Conservation (phyloP, 495 filamentous ascomycete genomes). For the Podospora pseudopauciseta region DNA sequence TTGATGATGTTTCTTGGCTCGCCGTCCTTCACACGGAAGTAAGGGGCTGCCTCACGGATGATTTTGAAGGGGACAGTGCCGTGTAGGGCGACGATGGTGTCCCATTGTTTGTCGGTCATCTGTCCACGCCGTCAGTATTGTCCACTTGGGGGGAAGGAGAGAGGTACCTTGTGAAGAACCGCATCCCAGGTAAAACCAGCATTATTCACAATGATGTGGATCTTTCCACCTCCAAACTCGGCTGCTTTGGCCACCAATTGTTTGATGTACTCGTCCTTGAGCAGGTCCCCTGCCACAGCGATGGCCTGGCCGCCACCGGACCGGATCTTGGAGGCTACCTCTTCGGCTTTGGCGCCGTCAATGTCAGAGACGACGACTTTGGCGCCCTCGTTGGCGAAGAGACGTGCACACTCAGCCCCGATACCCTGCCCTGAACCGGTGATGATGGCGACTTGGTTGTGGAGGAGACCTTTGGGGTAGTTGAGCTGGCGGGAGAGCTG, state of each 20-base stretch:
- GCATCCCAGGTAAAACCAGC: conserved; percentile 87
- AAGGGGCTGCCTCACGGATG: conserved; percentile 71
- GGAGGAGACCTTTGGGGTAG: conserved; percentile 72
- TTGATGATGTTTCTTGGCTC: conserved; percentile 76
- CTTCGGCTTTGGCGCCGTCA: conserved; percentile 64
- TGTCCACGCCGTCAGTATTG: conserved; percentile 21
- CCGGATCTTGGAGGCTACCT: conserved; percentile 63
- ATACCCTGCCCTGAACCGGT: conserved; percentile 88
- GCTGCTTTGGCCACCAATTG: conserved; percentile 67
- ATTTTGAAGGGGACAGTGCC: conserved; percentile 80
- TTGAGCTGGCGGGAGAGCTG: conserved; percentile 75
- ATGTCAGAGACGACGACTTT: conserved; percentile 81
- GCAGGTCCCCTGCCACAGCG: conserved; percentile 69
- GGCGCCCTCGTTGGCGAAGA: conserved; percentile 84
- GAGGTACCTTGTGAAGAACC: conserved; percentile 73
- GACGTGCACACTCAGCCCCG: conserved; percentile 72
- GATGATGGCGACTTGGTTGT: conserved; percentile 79
- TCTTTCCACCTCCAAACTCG: conserved; percentile 78
- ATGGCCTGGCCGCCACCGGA: conserved; percentile 59
- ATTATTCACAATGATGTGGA: conserved; percentile 86
- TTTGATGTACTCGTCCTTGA: conserved; percentile 62
- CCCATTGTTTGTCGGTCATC: conserved; percentile 90
- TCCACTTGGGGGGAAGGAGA: background rate
- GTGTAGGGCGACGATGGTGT: conserved; percentile 77
- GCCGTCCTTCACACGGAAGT: conserved; percentile 81